phyloP scores from a whole-genome alignment of 306 rosid species.

The Hippophae gyantsensis region DNA sequence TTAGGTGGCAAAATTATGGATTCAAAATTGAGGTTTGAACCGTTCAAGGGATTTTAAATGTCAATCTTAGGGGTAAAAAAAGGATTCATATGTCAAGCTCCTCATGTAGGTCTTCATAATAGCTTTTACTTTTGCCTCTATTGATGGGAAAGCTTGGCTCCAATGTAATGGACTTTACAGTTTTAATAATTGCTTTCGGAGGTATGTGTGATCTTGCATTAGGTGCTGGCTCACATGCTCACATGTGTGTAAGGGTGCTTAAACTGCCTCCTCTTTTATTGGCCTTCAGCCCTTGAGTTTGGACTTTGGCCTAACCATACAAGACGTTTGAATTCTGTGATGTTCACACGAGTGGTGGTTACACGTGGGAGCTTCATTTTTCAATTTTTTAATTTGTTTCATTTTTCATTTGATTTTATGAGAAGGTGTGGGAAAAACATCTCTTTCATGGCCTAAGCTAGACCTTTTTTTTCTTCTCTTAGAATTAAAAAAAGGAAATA shows the following conservation, averaged over 20 bases:
- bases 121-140: too few relatives aligned
- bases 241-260: conserved; percentile 34
- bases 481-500: conserved; percentile 7
- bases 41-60: too few relatives aligned
- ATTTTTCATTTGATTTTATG: background rate
- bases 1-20: too few relatives aligned
- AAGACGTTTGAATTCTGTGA: conserved; percentile 20
- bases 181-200: background rate
- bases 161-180: conserved; percentile 23
- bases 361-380: conserved; percentile 35
- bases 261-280: conserved; percentile 22
- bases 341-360: conserved; percentile 51
- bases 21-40: too few relatives aligned
- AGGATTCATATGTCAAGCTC: too few relatives aligned
- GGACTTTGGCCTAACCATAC: conserved; percentile 34
- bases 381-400: conserved; percentile 19
- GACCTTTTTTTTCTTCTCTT: conserved; percentile 7
- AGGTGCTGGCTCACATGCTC: conserved; percentile 25
- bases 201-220: conserved; percentile 30
- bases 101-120: too few relatives aligned
- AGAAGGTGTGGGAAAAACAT: conserved; percentile 4
- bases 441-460: conserved; percentile 29
- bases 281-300: conserved; percentile 22
- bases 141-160: conserved; percentile 13
- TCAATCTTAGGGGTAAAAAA: too few relatives aligned